Base-by-base conservation (phyloP, 371 early-diverging fungal species). In the Rhizopus stolonifer region DNA sequence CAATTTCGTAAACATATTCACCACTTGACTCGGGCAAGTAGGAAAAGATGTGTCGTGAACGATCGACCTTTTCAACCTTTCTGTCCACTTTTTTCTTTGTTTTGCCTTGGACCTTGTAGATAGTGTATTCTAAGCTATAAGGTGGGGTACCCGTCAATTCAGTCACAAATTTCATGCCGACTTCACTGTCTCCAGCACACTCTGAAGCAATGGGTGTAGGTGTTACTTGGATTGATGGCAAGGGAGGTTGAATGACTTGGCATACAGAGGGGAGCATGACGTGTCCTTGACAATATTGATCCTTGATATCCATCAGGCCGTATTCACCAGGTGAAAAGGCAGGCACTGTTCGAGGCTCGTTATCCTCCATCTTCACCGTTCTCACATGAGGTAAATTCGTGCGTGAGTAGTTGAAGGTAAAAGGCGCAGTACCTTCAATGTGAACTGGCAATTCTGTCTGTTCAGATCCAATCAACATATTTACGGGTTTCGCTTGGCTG, bases 1-100 rank as follows among this genome's bases (percentile, higher is more conserved):
- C 57, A 36, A 79, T 74, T 15, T 73, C 73, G 32, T 79, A 79
- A 19, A 58, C 65, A 45, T 79, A 79, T 31, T 70, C 70, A 33
- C 65, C 79, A 53, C 71, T 73, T 3, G 68, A 63, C 8, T 44
- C 64, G 8, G 79, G 79, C 29, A 69, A 44, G 39, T 74, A 72
- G 1, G 56, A 58, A n/a, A 79, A 69, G 0, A 73, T 60, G 40
- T 73, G 67, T 23, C 75, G 73, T 32, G 73, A 64, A 10, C 70
- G 69, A 46, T 74, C 73, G 21, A 70, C 55, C 3, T 19, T 29
- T 19, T 72, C 71, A 11, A 56, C 50, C 23, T 61, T 66, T 5
- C 56, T 53, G 6, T 65, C 67, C 15, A 78, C 62, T 5, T 66
- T 42, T 0, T 40, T 40, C 52, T 62, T 69, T 21, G 23, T 36